Percentiles rank a stretch among this genome's conserved stretches.
These are phyloP conservation scores for Solanum tarijense DNA, from an alignment of 257 asterid genomes.

Conservation along the genomic window DNA sequence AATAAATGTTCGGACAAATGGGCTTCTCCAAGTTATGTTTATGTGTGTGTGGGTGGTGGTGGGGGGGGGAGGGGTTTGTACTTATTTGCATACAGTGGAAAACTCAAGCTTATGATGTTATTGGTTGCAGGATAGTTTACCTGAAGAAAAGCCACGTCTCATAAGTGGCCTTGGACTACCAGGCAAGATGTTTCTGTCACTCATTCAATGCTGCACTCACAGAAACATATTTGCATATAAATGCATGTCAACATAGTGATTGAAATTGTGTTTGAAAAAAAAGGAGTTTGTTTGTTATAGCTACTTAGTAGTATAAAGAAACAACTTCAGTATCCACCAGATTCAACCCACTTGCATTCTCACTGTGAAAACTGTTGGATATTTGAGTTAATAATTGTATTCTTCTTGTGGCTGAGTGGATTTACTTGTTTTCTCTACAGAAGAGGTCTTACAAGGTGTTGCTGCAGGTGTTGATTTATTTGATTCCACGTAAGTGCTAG, in stretches of 20 bases:
- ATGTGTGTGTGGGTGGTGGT: not conserved
- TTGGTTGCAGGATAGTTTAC: constrained; percentile 56
- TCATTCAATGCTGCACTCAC: not conserved
- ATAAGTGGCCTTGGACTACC: constrained; percentile 91
- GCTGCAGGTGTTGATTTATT: constrained; percentile 89
- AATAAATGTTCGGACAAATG: not conserved
- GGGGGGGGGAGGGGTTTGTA: not conserved
- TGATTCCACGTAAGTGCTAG: constrained; percentile 63
- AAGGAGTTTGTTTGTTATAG: not conserved
- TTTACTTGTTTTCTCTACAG: constrained; percentile 33
- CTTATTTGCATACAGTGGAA: constrained; percentile 6
- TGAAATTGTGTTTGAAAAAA: not conserved
- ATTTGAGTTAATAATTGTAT: not conserved
- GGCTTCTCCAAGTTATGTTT: not conserved
- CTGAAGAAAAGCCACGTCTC: constrained; percentile 82
- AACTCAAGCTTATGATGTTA: constrained; percentile 4
- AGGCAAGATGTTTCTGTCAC: constrained; percentile 30
- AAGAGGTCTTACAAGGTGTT: constrained; percentile 92
- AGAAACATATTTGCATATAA: not conserved
- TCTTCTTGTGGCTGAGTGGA: not conserved
- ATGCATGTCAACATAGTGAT: not conserved
- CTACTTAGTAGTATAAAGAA: not conserved
- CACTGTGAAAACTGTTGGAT: not conserved
- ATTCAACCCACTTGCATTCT: not conserved
- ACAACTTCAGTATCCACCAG: not conserved